Base-by-base conservation (phyloP, 1,284 basidiomycete species). In the Neonothopanus nambi region DNA sequence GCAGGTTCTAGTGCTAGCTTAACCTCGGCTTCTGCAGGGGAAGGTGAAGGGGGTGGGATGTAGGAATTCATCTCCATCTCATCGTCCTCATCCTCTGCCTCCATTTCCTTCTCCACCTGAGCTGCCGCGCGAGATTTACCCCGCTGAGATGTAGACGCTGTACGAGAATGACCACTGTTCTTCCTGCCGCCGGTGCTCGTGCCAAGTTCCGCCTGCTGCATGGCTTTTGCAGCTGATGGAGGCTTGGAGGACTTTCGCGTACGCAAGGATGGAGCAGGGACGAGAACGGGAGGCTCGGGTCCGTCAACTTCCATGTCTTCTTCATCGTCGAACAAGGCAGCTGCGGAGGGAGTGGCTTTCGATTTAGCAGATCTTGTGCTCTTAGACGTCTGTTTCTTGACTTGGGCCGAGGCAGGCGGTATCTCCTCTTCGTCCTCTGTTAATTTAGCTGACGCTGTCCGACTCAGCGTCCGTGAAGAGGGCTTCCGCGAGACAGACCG, bases 21-120 rank as follows among this genome's bases (percentile, higher is more conserved):
- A n/a, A n/a, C n/a, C n/a, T 57, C 28, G 5, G 41, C 3, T 33
- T 49, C 30, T 15, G 43, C 40, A 11, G 47, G 18, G 1, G 47
- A 28, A 20, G 39, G n/a, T n/a, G n/a, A n/a, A n/a, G n/a, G n/a
- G n/a, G n/a, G 55, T 8, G 50, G 51, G 5, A 48, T 37, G 13
- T 45, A 44, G 12, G 37, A 20, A 17, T 53, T 37, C 41, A 48
- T 51, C 24, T 59, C 53, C 41, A 59, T 11, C 48, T 60, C 20
- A 48, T 49, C 53, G 28, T 55, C 57, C 11, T 46, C 52, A 24
- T 51, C 51, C 30, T 54, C 58, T 28, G 56, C 59, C n/a, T 59
- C 63, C 30, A 60, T 59, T 23, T 56, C 59, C 12, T 57, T 60
- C 18, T 62, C 57, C 1, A 63, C 65, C 8, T 68, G 66, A 52